A percentile compares a stretch with the other conserved stretches of the same genome.
Evolutionary conservation across 257 asterid genomes (phyloP).

Genomic region (Fraxinus cuspidata): DNA sequence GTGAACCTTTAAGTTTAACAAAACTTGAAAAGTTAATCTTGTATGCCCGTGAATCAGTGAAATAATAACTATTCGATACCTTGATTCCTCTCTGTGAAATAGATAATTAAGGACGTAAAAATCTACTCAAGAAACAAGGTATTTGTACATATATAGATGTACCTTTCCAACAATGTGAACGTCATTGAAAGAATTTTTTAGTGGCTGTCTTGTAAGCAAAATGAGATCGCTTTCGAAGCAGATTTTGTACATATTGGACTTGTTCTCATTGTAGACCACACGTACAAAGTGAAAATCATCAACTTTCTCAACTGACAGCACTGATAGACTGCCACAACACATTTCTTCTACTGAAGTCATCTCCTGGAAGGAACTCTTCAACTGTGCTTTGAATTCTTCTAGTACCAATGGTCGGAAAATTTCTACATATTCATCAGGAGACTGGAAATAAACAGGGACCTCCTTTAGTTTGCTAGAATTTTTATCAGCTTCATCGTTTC

Average conservation of each 20-base stretch:
- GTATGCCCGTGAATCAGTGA: constrained; percentile 2
- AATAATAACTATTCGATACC: constrained; percentile 9
- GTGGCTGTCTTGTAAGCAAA: constrained; percentile 76
- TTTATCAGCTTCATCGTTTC: constrained; percentile 43
- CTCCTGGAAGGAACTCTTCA: constrained; percentile 87
- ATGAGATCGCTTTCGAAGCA: constrained; percentile 83
- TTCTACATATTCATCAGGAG: constrained; percentile 81
- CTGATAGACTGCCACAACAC: constrained; percentile 74
- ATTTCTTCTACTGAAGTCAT: constrained; percentile 62
- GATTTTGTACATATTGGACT: constrained; percentile 54
- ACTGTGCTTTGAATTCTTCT: constrained; percentile 95
- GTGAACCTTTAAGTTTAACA: constrained; percentile 14
- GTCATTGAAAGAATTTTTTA: constrained; percentile 52
- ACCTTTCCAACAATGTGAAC: constrained; percentile 94
- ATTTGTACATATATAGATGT: constrained; percentile 18
- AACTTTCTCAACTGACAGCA: constrained; percentile 84
- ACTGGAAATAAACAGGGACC: constrained; percentile 80
- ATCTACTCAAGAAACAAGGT: constrained; percentile 20
- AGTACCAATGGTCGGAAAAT: constrained; percentile 84
- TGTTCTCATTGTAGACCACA: constrained; percentile 70
- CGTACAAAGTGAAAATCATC: constrained; percentile 94
- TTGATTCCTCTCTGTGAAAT: constrained; percentile 11
- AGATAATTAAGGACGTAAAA: constrained; percentile 24
- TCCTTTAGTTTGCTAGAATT: constrained; percentile 65
- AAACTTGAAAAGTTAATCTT: background rate